phyloP scores from a whole-genome alignment of 2,329 filamentous ascomycete species.

The Magnaporthiopsis rhizophila region DNA sequence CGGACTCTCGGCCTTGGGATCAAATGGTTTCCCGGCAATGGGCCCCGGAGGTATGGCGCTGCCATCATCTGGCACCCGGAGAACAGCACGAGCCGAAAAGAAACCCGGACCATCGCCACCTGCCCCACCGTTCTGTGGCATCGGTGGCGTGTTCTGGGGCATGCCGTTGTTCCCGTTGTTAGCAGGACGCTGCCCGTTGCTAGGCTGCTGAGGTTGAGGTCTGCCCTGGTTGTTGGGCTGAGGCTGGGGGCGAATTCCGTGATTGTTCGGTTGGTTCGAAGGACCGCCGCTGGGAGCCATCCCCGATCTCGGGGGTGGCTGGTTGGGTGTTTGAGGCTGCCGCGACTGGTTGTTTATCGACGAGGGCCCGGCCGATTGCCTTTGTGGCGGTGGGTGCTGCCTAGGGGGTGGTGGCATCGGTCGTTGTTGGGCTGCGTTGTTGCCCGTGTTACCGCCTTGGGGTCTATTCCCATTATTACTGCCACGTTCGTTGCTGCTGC shows the following conservation, averaged over 20 bases:
- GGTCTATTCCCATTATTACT: neutral
- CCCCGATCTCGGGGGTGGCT: conserved; percentile 19
- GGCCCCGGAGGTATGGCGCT: conserved; percentile 33
- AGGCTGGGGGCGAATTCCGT: conserved; percentile 12
- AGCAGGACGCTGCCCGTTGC: conserved; percentile 11
- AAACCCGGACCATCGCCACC: conserved; percentile 46
- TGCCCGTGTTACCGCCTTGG: neutral
- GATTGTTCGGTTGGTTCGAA: conserved; percentile 10
- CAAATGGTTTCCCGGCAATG: conserved; percentile 48
- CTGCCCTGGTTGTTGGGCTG: conserved; percentile 10
- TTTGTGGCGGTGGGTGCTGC: neutral
- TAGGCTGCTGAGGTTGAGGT: conserved; percentile 8
- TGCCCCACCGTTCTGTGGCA: conserved; percentile 15
- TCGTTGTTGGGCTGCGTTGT: conserved; percentile 2
- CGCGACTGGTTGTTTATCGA: conserved; percentile 17
- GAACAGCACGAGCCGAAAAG: conserved; percentile 62
- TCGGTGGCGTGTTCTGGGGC: conserved; percentile 16
- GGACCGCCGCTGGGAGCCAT: conserved; percentile 9
- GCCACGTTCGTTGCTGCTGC: conserved; percentile 15
- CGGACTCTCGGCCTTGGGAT: conserved; percentile 68
- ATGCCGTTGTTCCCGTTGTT: neutral
- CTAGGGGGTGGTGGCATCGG: conserved; percentile 1
- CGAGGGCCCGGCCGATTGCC: conserved; percentile 13
- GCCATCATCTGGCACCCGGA: conserved; percentile 42
- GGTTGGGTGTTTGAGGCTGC: conserved; percentile 28